phyloP scores from a whole-genome alignment of 139 green algal genomes.

The Coccomyxa sp. region DNA sequence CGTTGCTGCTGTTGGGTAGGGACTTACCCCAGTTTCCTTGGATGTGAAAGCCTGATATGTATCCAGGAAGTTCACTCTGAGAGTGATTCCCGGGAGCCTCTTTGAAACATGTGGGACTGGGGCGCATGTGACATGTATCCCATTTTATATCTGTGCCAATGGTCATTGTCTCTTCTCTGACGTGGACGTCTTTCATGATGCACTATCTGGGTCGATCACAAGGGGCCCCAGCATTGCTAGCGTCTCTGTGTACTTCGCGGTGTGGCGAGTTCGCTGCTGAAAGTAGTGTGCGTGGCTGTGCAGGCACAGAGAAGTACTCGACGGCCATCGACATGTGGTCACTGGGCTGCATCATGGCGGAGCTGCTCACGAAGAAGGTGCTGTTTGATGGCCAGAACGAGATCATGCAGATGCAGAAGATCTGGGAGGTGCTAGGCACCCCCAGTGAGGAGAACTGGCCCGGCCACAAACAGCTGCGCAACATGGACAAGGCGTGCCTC shows the following conservation, averaged over 20 bases:
- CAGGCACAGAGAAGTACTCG: slow-evolving; percentile 62
- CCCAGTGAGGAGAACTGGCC: slow-evolving; percentile 78
- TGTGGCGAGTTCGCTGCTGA: background rate
- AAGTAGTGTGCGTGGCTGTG: background rate
- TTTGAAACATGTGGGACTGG: no score
- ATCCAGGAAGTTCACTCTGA: no score
- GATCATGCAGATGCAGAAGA: slow-evolving; percentile 73
- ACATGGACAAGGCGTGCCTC: slow-evolving; percentile 46
- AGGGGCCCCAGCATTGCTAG: no score
- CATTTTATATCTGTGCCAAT: no score
- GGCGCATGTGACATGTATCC: no score
- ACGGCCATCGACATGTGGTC: slow-evolving; percentile 87
- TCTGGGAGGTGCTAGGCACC: slow-evolving; percentile 69
- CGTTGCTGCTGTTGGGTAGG: background rate
- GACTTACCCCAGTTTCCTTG: background rate
- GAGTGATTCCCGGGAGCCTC: no score
- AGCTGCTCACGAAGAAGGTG: slow-evolving; percentile 67
- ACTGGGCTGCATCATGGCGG: slow-evolving; percentile 90
- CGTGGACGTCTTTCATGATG: background rate
- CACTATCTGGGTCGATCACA: background rate
- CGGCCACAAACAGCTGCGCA: slow-evolving; percentile 51
- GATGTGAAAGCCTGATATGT: background rate
- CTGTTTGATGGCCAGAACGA: slow-evolving; percentile 71
- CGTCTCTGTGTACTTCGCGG: background rate
- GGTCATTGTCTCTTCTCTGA: no score